These are phyloP conservation scores for Boletus eberwhitei DNA, from an alignment of 768 basidiomycete species.

Conservation along the genomic window DNA sequence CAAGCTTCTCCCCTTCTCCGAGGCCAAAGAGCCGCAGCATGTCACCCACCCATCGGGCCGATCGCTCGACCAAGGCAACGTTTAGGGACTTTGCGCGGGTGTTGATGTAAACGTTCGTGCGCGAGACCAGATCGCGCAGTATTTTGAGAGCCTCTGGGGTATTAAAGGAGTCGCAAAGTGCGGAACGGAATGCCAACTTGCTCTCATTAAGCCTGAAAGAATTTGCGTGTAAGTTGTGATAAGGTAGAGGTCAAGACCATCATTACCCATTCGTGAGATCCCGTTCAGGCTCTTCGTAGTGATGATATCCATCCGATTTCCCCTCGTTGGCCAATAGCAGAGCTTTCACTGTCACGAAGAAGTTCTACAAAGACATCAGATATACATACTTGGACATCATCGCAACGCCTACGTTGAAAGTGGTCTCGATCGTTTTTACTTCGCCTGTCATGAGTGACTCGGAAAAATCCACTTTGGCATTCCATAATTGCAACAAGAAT, in stretches of 20 bases:
- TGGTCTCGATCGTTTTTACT: constrained; percentile 78
- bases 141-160: constrained; percentile 79
- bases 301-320: constrained; percentile 58
- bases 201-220: constrained; percentile 62
- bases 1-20: constrained; percentile 60
- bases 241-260: not conserved
- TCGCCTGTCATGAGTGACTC: constrained; percentile 86
- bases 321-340: constrained; percentile 53
- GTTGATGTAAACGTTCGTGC: constrained; percentile 86
- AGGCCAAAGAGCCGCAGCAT: constrained; percentile 81
- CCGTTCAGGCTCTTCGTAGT: constrained; percentile 63
- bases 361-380: constrained; percentile 60
- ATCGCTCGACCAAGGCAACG: constrained; percentile 58
- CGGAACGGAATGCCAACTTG: constrained; percentile 75
- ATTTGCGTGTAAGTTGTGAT: constrained; percentile 8
- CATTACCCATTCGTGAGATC: constrained; percentile 64
- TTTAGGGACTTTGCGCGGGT: constrained; percentile 56
- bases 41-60: constrained; percentile 64
- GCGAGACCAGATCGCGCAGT: constrained; percentile 77
- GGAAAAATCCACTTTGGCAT: constrained; percentile 90
- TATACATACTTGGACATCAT: not conserved
- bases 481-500: constrained; percentile 91
- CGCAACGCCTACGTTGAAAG: constrained; percentile 68
- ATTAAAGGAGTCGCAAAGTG: constrained; percentile 96
- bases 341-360: constrained; percentile 87